These are phyloP conservation scores for Lenzites betulinus DNA, from an alignment of 768 basidiomycete genomes.

Conservation along the genomic window DNA sequence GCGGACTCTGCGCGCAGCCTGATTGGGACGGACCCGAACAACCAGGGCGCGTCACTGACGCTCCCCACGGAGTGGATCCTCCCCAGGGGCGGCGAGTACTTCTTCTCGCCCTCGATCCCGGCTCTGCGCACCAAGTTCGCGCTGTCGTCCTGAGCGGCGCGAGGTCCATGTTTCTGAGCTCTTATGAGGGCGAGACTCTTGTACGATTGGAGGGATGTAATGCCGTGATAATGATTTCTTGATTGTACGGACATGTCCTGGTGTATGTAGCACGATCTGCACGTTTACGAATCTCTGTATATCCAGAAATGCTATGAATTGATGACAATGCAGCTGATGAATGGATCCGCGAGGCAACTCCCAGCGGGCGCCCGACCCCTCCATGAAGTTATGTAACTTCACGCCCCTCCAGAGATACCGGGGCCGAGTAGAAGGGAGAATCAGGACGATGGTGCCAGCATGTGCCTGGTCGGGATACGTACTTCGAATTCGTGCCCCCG, in stretches of 20 bases:
- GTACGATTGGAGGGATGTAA: not conserved
- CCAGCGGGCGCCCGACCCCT: too few relatives aligned
- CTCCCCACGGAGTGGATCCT: constrained; percentile 29
- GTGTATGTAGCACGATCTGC: not conserved
- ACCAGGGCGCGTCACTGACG: constrained; percentile 13
- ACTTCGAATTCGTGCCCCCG: too few relatives aligned
- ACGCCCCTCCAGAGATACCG: too few relatives aligned
- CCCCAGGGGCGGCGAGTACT: constrained; percentile 36
- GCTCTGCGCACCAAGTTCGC: constrained; percentile 25
- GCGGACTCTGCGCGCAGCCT: constrained; percentile 20
- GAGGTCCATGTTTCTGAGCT: not conserved
- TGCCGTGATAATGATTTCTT: too few relatives aligned
- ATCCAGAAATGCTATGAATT: too few relatives aligned
- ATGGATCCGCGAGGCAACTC: too few relatives aligned
- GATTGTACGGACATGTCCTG: not conserved
- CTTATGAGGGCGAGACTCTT: not conserved
- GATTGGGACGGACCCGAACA: constrained; percentile 27
- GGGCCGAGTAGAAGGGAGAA: too few relatives aligned
- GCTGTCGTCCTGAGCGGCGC: not conserved
- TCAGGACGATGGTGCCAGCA: too few relatives aligned
- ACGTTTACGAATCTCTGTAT: too few relatives aligned
- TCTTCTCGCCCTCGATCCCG: constrained; percentile 35
- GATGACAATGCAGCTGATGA: too few relatives aligned
- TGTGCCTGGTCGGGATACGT: too few relatives aligned
- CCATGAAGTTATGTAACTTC: too few relatives aligned